phyloP scores from a whole-genome alignment of 768 basidiomycete genomes.

The Suillus luteus region DNA sequence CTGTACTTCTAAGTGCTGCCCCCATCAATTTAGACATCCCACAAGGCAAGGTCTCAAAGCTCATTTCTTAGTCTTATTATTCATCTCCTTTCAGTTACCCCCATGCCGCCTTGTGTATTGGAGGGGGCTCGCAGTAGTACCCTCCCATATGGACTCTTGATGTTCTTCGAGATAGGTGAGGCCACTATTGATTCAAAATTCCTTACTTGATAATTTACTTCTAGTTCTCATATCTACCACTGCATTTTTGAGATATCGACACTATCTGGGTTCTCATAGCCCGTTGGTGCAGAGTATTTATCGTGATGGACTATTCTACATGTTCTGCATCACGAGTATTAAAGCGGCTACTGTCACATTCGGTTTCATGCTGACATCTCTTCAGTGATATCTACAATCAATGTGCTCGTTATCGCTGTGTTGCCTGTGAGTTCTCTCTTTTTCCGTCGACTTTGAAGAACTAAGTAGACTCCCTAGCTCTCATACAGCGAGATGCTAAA shows the following conservation, averaged over 20 bases:
- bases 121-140: slow-evolving; percentile 2
- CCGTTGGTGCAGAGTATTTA: not conserved
- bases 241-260: slow-evolving; percentile 6
- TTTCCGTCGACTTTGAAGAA: not conserved
- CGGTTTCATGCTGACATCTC: not conserved
- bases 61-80: not conserved
- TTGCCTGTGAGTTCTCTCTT: not conserved
- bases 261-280: slow-evolving; percentile 4
- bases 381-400: not conserved
- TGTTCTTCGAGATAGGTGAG: slow-evolving; percentile 13
- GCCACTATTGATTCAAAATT: not conserved
- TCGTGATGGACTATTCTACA: slow-evolving; percentile 8
- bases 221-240: slow-evolving; percentile 5
- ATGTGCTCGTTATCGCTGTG: not conserved
- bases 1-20: not conserved
- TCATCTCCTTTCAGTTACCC: not conserved
- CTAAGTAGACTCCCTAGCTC: not conserved
- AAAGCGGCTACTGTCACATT: not conserved
- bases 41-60: not conserved
- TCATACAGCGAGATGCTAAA: not conserved
- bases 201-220: not conserved
- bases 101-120: not conserved
- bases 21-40: not conserved
- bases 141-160: slow-evolving; percentile 8
- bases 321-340: not conserved